phyloP scores from a whole-genome alignment of 768 basidiomycete species.

The Galerina marginata region DNA sequence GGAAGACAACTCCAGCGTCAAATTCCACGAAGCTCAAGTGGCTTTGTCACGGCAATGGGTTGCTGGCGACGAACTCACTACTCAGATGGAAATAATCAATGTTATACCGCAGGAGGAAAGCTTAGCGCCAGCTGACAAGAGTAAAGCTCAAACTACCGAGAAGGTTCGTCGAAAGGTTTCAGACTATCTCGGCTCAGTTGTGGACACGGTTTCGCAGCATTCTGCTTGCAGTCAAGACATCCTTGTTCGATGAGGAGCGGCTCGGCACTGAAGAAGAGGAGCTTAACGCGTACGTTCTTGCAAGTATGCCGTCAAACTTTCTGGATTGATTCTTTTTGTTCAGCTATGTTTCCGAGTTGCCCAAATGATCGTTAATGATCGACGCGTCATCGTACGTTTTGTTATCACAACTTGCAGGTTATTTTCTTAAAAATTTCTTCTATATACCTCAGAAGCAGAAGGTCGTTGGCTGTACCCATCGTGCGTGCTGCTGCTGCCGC shows the following conservation, averaged over 20 bases:
- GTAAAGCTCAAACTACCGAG: constrained; percentile 48
- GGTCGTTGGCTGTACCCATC: too few species aligned
- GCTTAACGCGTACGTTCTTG: constrained; percentile 58
- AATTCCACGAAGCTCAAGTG: constrained; percentile 85
- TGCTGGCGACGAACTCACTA: constrained; percentile 47
- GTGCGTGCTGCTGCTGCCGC: too few species aligned
- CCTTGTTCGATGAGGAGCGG: constrained; percentile 82
- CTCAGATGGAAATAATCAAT: constrained; percentile 61
- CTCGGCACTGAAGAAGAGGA: constrained; percentile 85
- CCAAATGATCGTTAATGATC: constrained; percentile 97
- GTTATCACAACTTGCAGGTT: background rate
- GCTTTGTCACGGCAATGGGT: constrained; percentile 83
- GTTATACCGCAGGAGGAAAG: constrained; percentile 60
- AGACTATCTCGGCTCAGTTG: constrained; percentile 62
- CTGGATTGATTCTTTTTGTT: constrained; percentile 5
- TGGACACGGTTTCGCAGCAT: constrained; percentile 85
- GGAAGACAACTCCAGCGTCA: constrained; percentile 77
- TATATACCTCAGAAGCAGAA: too few species aligned
- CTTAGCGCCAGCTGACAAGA: constrained; percentile 58
- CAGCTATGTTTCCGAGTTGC: constrained; percentile 80
- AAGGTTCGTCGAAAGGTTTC: constrained; percentile 74
- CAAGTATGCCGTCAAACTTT: constrained; percentile 10
- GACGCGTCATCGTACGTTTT: constrained; percentile 78
- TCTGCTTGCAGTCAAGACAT: constrained; percentile 66
- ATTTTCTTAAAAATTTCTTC: background rate